These are phyloP conservation scores for Vitis amurensis DNA, from an alignment of 164 flowering plant species.

Conservation along the genomic window DNA sequence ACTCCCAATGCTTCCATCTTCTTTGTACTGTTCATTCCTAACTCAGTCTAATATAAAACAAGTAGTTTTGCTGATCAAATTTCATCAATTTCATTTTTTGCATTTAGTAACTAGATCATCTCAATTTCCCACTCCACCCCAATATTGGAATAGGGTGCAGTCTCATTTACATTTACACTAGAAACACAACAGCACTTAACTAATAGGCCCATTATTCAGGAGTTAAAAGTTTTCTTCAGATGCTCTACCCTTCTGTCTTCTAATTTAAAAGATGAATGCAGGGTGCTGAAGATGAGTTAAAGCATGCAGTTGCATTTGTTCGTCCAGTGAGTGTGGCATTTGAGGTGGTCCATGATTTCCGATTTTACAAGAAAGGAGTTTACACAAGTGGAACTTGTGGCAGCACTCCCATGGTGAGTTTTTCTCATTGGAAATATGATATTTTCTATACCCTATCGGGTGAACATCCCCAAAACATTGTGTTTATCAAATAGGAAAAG, in stretches of 20 bases:
- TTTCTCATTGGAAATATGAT: background rate
- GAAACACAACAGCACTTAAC: background rate
- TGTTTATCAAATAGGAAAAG: background rate
- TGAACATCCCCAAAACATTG: background rate
- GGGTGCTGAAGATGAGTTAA: conserved; percentile 97
- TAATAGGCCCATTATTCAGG: no score
- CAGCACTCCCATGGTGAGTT: conserved; percentile 71
- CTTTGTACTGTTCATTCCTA: no score
- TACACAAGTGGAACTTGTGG: conserved; percentile 85
- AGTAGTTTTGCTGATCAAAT: background rate
- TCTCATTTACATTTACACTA: background rate
- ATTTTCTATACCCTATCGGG: background rate
- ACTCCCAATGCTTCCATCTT: no score
- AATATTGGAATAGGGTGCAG: background rate
- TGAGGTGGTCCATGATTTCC: conserved; percentile 70
- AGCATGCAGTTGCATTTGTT: conserved; percentile 82
- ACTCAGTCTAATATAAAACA: no score
- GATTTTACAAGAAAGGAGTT: conserved; percentile 75
- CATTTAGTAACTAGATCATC: background rate
- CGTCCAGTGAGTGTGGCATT: conserved; percentile 96
- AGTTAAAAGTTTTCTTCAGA: background rate
- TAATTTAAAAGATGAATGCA: conserved; percentile 24
- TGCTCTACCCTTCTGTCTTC: background rate
- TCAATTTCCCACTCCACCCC: background rate
- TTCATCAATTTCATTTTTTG: background rate